A percentile compares a stretch with the other conserved stretches of the same genome.
These are phyloP conservation scores for Trichoderma harzianum DNA, from an alignment of 2,329 filamentous ascomycete species.

Conservation along the genomic window DNA sequence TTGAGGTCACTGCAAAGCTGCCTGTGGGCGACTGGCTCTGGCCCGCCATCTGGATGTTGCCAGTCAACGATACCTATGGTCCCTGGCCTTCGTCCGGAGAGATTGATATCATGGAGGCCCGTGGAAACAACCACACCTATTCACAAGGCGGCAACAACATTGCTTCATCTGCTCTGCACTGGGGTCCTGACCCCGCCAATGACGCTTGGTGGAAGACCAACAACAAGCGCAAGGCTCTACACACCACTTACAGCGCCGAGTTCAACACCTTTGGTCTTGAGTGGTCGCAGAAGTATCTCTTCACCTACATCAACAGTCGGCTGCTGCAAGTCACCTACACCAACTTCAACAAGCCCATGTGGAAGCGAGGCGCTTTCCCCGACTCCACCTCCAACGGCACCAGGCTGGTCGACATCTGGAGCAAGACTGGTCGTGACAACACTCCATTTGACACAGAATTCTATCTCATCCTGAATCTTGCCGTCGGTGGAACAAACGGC, in stretches of 20 bases:
- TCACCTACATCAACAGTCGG: constrained; percentile 79
- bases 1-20: constrained; percentile 75
- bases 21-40: constrained; percentile 82
- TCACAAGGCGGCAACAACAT: constrained; percentile 77
- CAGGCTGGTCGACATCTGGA: constrained; percentile 61
- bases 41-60: constrained; percentile 92
- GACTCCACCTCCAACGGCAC: constrained; percentile 63
- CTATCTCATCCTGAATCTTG: constrained; percentile 72
- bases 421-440: constrained; percentile 54
- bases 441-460: constrained; percentile 75
- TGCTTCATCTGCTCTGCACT: constrained; percentile 74
- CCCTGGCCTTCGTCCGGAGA: constrained; percentile 76
- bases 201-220: constrained; percentile 84
- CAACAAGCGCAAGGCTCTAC: constrained; percentile 69
- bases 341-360: constrained; percentile 67
- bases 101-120: constrained; percentile 78
- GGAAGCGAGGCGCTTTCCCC: constrained; percentile 66
- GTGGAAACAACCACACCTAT: constrained; percentile 79
- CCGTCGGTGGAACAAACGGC: constrained; percentile 74
- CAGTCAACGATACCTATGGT: constrained; percentile 68
- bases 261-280: constrained; percentile 80
- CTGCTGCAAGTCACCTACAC: constrained; percentile 78
- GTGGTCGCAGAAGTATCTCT: constrained; percentile 85
- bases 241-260: constrained; percentile 65
- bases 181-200: constrained; percentile 68